Evolutionary conservation across 441 rosid species (phyloP).

Genomic region (Syzygium syzygioides): DNA sequence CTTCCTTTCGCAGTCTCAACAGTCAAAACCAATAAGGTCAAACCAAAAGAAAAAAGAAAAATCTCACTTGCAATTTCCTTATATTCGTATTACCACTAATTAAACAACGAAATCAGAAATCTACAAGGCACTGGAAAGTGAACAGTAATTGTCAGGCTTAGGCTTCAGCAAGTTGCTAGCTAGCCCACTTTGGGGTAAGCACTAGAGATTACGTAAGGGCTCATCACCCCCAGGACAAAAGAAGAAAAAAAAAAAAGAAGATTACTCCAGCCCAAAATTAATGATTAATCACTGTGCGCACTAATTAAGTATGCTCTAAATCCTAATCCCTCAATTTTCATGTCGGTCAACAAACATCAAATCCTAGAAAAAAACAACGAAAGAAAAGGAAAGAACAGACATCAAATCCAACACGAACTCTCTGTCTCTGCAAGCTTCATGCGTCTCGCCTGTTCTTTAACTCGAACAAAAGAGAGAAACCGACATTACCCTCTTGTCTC

Average conservation of each 20-base stretch:
- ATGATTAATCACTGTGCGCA: background rate
- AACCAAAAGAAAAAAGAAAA: background rate
- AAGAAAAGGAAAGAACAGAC: background rate
- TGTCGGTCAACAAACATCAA: background rate
- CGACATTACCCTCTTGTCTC: background rate
- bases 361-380: background rate
- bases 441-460: background rate
- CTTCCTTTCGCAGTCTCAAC: background rate
- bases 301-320: background rate
- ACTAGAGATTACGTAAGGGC: background rate
- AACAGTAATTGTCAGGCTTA: background rate
- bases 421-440: background rate
- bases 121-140: background rate
- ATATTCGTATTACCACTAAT: background rate
- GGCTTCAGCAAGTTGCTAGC: background rate
- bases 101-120: background rate
- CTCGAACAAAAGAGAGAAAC: background rate
- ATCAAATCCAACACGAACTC: background rate
- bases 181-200: background rate
- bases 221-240: no score
- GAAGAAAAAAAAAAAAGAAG: background rate
- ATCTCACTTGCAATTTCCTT: background rate
- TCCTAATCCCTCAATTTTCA: background rate
- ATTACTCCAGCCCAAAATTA: background rate
- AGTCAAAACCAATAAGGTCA: background rate